Base-by-base conservation (phyloP, 768 basidiomycete genomes). In the Strobilomyces echinocephalus region DNA sequence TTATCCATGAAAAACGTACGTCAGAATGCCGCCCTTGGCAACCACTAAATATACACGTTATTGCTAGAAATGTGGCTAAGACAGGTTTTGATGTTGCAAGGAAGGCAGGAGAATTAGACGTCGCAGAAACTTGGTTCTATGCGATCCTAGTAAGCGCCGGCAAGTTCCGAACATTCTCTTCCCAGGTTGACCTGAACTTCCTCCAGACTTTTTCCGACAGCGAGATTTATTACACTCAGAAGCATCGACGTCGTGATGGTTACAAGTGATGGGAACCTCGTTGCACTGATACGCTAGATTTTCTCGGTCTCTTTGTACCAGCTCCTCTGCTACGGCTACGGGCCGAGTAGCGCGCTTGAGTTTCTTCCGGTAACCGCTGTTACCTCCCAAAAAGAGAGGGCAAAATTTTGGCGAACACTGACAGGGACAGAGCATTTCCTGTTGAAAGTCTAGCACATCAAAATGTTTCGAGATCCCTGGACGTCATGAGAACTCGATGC, bases 181-280 rank as follows among this genome's bases (percentile, higher is more conserved):
- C 53, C 48, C 42, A 52, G 52, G 50, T 41, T 47, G 54, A 50
- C 59, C 31, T 48, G 42, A 35, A 31, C 66, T 66, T 66, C 65
- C 49, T 54, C 46, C 21, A 63, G 61, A 49, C 56, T 61, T 66
- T 62, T 64, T 43, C 52, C 34, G 57, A 60, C 63, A 57, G 41
- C 10, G 34, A 62, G 56, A 68, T 66, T 61, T 50, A 65, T 68
- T 60, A 47, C 54, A 18, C 52, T 54, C 11, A 31, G 66, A 66
- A 68, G 65, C 56, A 50, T 55, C 14, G 24, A 41, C 39, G 66
- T 66, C 40, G 63, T 39, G 61, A 63, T 66, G 64, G 66, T 66
- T 66, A 68, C 66, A 46, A 24, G 41, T 55, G 63, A 61, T 53
- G 56, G 46, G 15, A 42, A 49, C 24, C 55, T 18, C 30, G 30